Base-by-base conservation (phyloP, 768 basidiomycete species). In the Hemileccinum rubropunctum region DNA sequence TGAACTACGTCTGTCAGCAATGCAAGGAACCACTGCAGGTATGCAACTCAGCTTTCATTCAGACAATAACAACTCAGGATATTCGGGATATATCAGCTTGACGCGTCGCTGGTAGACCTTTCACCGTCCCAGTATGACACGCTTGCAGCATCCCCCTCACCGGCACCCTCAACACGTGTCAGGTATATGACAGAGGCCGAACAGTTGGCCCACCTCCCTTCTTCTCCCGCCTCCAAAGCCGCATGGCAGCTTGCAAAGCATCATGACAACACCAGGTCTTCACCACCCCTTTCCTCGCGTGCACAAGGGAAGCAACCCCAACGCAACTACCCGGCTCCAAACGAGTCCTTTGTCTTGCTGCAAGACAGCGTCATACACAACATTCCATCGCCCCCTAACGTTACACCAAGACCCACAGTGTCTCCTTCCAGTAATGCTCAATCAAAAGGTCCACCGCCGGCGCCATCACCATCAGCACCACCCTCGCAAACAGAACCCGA, bases 1-100 rank as follows among this genome's bases (percentile, higher is more conserved):
- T 78, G 77, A 71, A 57, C 48, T 77, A 76, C 58, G 76, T 87
- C 42, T 93, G 91, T 61, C 90, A 92, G 63, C 91, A 93, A 70
- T 93, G 91, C 76, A 92, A 91, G 70, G 88, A 95, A 62, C 91
- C 90, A 6, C 72, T 97, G 30, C 86, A 92, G 80, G 88, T 88
- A 48, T 50, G 58, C n/a, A 17, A 32, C 4, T 37, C 8, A 21
- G 47, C 28, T 58, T 28, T 36, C 11, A 36, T 21, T 30, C 43
- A n/a, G 28, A 40, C 13, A 40, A 44, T 28, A 13, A 23, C 20
- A 41, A 32, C 62, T 61, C 48, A 61, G 44, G 4, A 39, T 45
- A 23, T 23, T 32, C 33, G 39, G 32, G 20, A 39, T 17, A 39
- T 17, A 37, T 23, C 60, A 91, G 82, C 79, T 93, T 58, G 95